Evolutionary conservation across 2,329 filamentous ascomycete species (phyloP), one percentile per base, ranked within the genome.

Genomic region (Botrytis galanthina): DNA sequence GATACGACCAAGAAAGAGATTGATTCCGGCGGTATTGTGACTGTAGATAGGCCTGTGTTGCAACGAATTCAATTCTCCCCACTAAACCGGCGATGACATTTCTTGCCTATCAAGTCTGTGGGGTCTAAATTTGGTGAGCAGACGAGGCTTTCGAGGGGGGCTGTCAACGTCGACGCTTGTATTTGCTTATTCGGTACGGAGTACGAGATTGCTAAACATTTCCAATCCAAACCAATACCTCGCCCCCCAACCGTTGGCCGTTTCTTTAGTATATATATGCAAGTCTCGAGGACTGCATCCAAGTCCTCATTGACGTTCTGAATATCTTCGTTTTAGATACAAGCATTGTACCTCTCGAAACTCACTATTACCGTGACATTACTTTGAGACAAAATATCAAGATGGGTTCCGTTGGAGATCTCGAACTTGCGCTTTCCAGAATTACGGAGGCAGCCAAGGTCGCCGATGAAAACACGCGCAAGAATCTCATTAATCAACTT

Each of bases 391-490:
- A 46, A 0, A 35, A 35, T 46, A 35, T 32, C n/a, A 64, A 64
- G n/a, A 64, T 64, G 42, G 42, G 62, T 46, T 46, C 62, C 20
- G n/a, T 64, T 32, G 42, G 42, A 35, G 42, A 64, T n/a, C 62
- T 35, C 18, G 62, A 64, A 64, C 42, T 64, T 46, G 62, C 61
- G 8, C 29, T 69, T 39, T 26, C 32, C n/a, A 37, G 37, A n/a
- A 57, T 69, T 22, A 57, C 22, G 18, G n/a, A 51, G 44, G 32
- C 37, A 35, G 46, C 46, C 20, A 57, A 57, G 22, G n/a, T 20
- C 26, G 63, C 44, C 16, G 63, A 67, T 67, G 63, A 67, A 22
- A 22, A 44, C 44, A 51, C 42, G 22, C 63, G 63, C 29, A 67
- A 67, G 12, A 51, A 26, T 16, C 20, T 67, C 10, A 46, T 67